A percentile compares a stretch with the other conserved stretches of the same genome.
Conservation (phyloP, 805 yeast genomes). For the Candida caryicola region DNA sequence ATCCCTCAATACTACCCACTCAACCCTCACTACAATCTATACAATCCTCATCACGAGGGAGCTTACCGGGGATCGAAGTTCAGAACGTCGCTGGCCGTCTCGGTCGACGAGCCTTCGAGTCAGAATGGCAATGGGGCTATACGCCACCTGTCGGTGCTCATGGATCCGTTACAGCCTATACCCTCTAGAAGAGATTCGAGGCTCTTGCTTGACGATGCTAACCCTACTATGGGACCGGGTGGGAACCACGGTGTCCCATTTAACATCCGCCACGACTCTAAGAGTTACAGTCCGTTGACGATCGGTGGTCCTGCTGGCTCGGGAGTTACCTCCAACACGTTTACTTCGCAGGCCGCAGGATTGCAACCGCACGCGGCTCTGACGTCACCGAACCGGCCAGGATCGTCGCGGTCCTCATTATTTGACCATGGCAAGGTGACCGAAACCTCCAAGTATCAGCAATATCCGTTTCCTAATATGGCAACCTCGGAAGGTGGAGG, state of each 20-base stretch:
- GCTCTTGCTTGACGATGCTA: slow-evolving; percentile 4
- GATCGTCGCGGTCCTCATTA: slow-evolving; percentile 7
- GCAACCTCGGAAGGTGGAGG: background rate
- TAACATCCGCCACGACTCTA: slow-evolving; percentile 12
- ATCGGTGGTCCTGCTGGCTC: slow-evolving; percentile 9
- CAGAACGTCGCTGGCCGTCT: slow-evolving; percentile 3
- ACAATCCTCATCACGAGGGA: slow-evolving; percentile 18
- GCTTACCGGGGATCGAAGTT: slow-evolving; percentile 2
- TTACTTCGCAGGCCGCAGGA: slow-evolving; percentile 4
- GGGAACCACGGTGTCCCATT: slow-evolving; percentile 4
- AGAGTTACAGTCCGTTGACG: slow-evolving; percentile 17
- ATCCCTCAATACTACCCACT: slow-evolving; percentile 37
- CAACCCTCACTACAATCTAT: slow-evolving; percentile 34
- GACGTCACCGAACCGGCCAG: slow-evolving; percentile 1
- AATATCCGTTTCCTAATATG: slow-evolving; percentile 19
- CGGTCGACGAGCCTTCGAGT: slow-evolving; percentile 3
- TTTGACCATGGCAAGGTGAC: background rate
- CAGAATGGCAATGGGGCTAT: slow-evolving; percentile 2
- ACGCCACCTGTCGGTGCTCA: slow-evolving; percentile 41
- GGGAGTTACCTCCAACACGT: background rate
- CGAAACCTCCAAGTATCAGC: slow-evolving; percentile 10
- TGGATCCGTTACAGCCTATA: slow-evolving; percentile 36
- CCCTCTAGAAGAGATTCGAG: slow-evolving; percentile 18
- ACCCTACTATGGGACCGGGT: slow-evolving; percentile 21
- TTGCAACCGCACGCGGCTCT: slow-evolving; percentile 7